Base-by-base conservation (phyloP, 495 filamentous ascomycete genomes). In the Glonium stellatum region DNA sequence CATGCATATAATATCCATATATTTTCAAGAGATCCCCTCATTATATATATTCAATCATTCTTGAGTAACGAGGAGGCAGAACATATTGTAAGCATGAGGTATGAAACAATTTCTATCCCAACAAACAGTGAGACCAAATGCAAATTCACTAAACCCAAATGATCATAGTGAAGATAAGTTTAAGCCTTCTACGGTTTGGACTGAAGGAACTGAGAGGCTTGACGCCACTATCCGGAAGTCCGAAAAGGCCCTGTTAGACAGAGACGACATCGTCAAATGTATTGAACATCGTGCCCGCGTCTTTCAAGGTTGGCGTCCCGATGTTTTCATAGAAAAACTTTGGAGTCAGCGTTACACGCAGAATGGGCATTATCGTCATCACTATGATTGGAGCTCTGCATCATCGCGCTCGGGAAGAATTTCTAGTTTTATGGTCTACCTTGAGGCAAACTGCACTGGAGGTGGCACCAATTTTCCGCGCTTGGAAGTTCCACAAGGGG, bases 261-360 rank as follows among this genome's bases (percentile, higher is more conserved):
- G 81, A 69, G 81, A 86, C 70, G 66, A 74, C 41, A 74, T 80
- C 1, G 83, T 88, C 4, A 79, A 81, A 35, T 89, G 87, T 73
- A 81, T 89, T 59, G 84, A 87, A 64, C 72, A 78, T 27, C 85
- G 87, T 39, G 87, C 87, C 9, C 77, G 82, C 10, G 53, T 76
- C n/a, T 86, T 90, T 71, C 87, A 89, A 62, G 87, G 87, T 70
- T 86, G 82, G 82, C 75, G 75, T 1, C 74, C 76, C 12, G 66
- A 82, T 52, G 75, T 84, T 0, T 80, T 79, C 61, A 82, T 86
- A 71, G 83, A 87, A 70, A 76, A 77, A 54, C 77, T 85, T 70
- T 82, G 80, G 77, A 77, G 77, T 0, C 84, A 87, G 64, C 77
- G 78, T 48, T 85, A 87, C 69, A 80, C 79, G 37, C 64, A 69